Evolutionary conservation across 352 stramenopile genomes (phyloP).

Genomic region (Thraustochytrium sp.): DNA sequence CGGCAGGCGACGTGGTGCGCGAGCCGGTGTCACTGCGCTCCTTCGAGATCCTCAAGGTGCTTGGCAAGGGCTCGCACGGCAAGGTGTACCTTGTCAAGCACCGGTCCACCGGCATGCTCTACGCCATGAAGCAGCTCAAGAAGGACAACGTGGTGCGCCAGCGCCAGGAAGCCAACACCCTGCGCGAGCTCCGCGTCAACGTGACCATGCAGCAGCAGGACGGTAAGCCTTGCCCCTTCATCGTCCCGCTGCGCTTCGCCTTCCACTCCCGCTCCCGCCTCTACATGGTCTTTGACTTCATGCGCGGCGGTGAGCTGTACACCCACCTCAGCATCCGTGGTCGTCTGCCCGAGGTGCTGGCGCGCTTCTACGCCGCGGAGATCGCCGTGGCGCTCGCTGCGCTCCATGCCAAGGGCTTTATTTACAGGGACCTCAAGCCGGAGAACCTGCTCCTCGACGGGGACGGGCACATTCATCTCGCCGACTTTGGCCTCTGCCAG

Average conservation of each 20-base stretch:
- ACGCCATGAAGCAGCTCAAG: constrained; percentile 98
- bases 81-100: constrained; percentile 43
- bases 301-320: constrained; percentile 79
- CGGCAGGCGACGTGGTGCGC: not conserved
- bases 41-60: constrained; percentile 49
- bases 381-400: constrained; percentile 77
- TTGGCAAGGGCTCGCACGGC: constrained; percentile 34
- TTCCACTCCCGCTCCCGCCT: constrained; percentile 23
- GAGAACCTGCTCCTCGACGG: constrained; percentile 55
- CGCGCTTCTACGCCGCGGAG: constrained; percentile 79
- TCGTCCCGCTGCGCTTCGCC: constrained; percentile 28
- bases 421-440: constrained; percentile 63
- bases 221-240: constrained; percentile 67
- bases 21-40: not conserved
- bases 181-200: constrained; percentile 55
- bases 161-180: constrained; percentile 54
- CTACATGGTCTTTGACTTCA: constrained; percentile 64
- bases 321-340: constrained; percentile 78
- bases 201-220: constrained; percentile 59
- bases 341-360: constrained; percentile 74
- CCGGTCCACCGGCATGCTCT: constrained; percentile 61
- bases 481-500: constrained; percentile 81
- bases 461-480: constrained; percentile 53
- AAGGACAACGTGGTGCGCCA: constrained; percentile 84
- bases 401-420: constrained; percentile 75